Percentiles rank a stretch among this genome's conserved stretches.
Evolutionary conservation across 148 eudicot genomes (phyloP).

Genomic region (Spergularia bocconei): DNA sequence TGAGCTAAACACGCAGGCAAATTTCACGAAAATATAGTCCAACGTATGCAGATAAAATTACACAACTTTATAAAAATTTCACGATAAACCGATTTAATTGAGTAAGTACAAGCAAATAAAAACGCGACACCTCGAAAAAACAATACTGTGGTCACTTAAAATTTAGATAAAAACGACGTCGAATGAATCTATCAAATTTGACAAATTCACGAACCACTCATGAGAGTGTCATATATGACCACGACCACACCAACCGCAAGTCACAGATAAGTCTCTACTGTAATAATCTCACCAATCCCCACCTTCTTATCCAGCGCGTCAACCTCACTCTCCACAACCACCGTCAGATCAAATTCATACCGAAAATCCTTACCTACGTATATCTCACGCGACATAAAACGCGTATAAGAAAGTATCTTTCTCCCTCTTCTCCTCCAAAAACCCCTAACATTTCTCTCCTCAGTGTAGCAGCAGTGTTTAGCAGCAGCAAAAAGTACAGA

Average conservation of each 20-base stretch:
- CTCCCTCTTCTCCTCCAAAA: background rate
- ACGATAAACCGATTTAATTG: too few species aligned
- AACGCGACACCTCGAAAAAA: too few species aligned
- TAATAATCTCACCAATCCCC: background rate
- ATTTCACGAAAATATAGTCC: too few species aligned
- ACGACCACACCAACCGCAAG: slow-evolving; percentile 35
- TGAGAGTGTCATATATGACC: background rate
- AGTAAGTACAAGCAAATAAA: too few species aligned
- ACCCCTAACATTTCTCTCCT: slow-evolving; percentile 18
- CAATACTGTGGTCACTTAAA: too few species aligned
- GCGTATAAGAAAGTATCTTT: background rate
- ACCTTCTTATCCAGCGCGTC: background rate
- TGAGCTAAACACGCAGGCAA: too few species aligned
- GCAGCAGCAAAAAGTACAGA: background rate
- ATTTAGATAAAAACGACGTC: slow-evolving; percentile 15
- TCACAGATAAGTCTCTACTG: slow-evolving; percentile 26
- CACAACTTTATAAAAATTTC: too few species aligned
- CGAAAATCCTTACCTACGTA: background rate
- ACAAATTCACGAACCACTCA: background rate
- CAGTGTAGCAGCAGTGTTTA: background rate
- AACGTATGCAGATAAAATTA: too few species aligned
- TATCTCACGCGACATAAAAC: background rate
- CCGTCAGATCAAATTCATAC: background rate
- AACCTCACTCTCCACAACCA: background rate
- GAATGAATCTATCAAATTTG: slow-evolving; percentile 5